Evolutionary conservation across 2,329 filamentous ascomycete genomes (phyloP), one percentile per base, ranked within the genome.

Genomic region (Arthrobotrys iridis): DNA sequence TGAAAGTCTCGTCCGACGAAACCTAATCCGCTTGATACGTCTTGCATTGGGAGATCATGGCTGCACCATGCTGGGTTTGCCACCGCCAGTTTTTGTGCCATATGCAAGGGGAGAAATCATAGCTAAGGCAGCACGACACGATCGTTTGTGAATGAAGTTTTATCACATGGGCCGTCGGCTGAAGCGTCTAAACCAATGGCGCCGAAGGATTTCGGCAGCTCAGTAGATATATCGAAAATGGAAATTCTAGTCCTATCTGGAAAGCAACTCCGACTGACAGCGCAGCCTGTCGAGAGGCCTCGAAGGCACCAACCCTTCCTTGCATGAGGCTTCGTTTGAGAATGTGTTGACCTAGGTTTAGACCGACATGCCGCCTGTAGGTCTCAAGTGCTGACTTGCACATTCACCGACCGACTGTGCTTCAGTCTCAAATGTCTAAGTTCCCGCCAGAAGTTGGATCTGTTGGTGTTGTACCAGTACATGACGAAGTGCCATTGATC

Each of bases 161-260:
- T 55, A 67, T 74, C 70, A 74, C 70, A 74, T 74, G 62, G 55
- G 55, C 33, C 70, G 33, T 74, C 70, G 70, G 70, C 62, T 74
- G 70, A 74, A 66, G 70, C 70, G 60, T 74, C 43, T 74, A 66
- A 62, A 57, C 40, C 37, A 35, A 59, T 40, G 41, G 67, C 41
- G 67, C 50, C 48, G 46, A 35, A 43, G 11, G 59, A 43, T 30
- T 58, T 46, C 30, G 26, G 20, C 35, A 41, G n/a, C 28, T 13
- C 45, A 52, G 40, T 28, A 41, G 40, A 41, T 6, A 40, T 4
- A 10, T 67, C 70, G 18, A 67, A 74, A 55, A 13, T 10, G 70
- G 70, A 62, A 74, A 50, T 48, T 60, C 62, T 4, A 74, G 45
- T 28, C 70, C 45, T 8, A 66, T 60, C 37, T 46, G 62, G 70